These are phyloP conservation scores for Phanerochaete sordida DNA, from an alignment of 768 basidiomycete genomes.

Conservation along the genomic window DNA sequence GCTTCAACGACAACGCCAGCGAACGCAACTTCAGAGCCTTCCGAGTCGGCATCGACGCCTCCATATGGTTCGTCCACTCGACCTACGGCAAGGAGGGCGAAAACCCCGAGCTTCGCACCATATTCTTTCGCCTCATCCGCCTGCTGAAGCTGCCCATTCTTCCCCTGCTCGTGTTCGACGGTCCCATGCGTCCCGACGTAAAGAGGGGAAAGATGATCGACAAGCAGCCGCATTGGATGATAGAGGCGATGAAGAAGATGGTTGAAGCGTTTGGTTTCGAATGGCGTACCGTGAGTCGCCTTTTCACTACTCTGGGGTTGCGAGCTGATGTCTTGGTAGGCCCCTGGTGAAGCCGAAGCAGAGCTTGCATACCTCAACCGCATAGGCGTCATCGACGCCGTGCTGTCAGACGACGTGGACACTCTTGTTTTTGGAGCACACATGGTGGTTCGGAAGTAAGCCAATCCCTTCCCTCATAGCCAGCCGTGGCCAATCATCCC, in stretches of 20 bases:
- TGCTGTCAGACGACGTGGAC: constrained; percentile 92
- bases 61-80: constrained; percentile 78
- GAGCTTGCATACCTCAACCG: constrained; percentile 86
- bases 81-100: constrained; percentile 76
- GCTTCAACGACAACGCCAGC: constrained; percentile 56
- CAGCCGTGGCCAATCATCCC: not conserved
- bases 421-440: constrained; percentile 87
- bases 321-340: constrained; percentile 36
- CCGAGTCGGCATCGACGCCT: constrained; percentile 84
- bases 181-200: constrained; percentile 74
- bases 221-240: constrained; percentile 58
- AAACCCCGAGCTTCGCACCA: constrained; percentile 80
- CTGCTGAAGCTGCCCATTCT: constrained; percentile 75
- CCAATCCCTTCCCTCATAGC: not conserved
- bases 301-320: constrained; percentile 26
- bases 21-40: constrained; percentile 64
- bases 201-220: constrained; percentile 78
- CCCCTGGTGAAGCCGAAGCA: constrained; percentile 94
- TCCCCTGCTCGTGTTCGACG: constrained; percentile 91
- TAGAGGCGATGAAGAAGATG: constrained; percentile 73
- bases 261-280: constrained; percentile 80
- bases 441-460: constrained; percentile 81
- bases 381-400: constrained; percentile 80
- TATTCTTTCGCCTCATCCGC: constrained; percentile 82
- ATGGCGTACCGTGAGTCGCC: constrained; percentile 55